Percentiles rank a stretch among this genome's conserved stretches.
phyloP scores from a whole-genome alignment of 805 yeast genomes.

The Danielia oregonensis region DNA sequence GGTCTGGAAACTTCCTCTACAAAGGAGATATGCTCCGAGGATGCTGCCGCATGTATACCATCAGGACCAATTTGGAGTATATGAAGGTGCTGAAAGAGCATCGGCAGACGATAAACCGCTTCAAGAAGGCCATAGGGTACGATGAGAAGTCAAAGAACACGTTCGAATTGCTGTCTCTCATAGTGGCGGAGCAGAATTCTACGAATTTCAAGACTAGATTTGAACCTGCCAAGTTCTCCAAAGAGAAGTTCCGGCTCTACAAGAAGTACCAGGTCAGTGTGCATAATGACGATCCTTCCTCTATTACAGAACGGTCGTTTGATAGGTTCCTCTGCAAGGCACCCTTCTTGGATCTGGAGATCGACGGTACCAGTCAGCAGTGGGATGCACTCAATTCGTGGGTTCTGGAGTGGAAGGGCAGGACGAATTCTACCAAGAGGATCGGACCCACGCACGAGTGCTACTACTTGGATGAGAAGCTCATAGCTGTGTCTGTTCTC shows the following conservation, averaged over 20 bases:
- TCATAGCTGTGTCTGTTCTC: slow-evolving; percentile 72
- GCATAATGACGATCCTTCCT: slow-evolving; percentile 57
- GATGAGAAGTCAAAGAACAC: not conserved
- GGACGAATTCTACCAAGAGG: slow-evolving; percentile 9
- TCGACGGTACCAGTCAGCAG: slow-evolving; percentile 19
- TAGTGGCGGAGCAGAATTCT: slow-evolving; percentile 37
- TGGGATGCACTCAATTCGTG: slow-evolving; percentile 44
- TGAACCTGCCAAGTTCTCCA: slow-evolving; percentile 49
- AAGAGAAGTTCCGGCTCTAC: slow-evolving; percentile 61
- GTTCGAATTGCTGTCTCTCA: slow-evolving; percentile 30
- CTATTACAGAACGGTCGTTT: slow-evolving; percentile 48
- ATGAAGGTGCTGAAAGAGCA: slow-evolving; percentile 61
- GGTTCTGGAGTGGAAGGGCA: slow-evolving; percentile 24
- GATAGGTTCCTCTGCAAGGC: slow-evolving; percentile 62
- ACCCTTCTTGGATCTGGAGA: slow-evolving; percentile 46
- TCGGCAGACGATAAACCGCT: slow-evolving; percentile 60
- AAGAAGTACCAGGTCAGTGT: slow-evolving; percentile 66
- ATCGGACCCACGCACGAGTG: slow-evolving; percentile 76
- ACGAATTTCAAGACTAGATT: slow-evolving; percentile 39
- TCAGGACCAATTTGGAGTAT: slow-evolving; percentile 51
- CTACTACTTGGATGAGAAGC: slow-evolving; percentile 58
- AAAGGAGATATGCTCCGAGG: slow-evolving; percentile 63
- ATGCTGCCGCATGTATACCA: slow-evolving; percentile 80
- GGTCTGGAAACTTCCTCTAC: slow-evolving; percentile 70
- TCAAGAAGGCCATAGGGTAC: slow-evolving; percentile 38